These are phyloP conservation scores for Harringtonia lauricola DNA, from an alignment of 2,329 filamentous ascomycete genomes.

Conservation along the genomic window DNA sequence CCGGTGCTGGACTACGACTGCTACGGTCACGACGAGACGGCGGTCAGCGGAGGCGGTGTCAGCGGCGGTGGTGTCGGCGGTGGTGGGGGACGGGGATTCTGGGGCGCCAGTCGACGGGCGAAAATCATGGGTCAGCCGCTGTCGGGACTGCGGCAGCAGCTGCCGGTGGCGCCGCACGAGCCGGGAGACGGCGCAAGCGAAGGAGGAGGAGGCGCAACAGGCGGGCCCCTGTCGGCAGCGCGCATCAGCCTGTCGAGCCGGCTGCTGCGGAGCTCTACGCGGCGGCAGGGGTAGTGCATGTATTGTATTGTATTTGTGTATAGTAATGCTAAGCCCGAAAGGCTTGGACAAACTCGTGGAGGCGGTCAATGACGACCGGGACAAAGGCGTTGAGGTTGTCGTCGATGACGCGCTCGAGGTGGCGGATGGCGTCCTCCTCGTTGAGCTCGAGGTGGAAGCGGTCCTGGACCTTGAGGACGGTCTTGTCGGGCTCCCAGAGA, in stretches of 20 bases:
- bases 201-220: too few species aligned
- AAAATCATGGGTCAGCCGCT: not conserved
- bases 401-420: slow-evolving; percentile 83
- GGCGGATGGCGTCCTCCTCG: slow-evolving; percentile 83
- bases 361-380: slow-evolving; percentile 85
- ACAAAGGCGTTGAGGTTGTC: slow-evolving; percentile 84
- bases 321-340: slow-evolving; percentile 71
- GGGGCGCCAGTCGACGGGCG: slow-evolving; percentile 4
- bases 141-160: slow-evolving; percentile 1
- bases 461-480: slow-evolving; percentile 89
- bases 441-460: slow-evolving; percentile 83
- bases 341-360: slow-evolving; percentile 89
- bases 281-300: not conserved
- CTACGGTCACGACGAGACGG: too few species aligned
- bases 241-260: slow-evolving; percentile 38
- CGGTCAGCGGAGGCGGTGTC: too few species aligned
- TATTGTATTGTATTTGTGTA: too few species aligned
- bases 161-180: not conserved
- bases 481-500: slow-evolving; percentile 82
- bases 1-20: not conserved
- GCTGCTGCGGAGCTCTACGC: slow-evolving; percentile 17
- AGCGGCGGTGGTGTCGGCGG: too few species aligned
- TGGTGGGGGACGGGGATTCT: slow-evolving; percentile 6
- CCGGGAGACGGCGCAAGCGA: slow-evolving; percentile 12
- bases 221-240: slow-evolving; percentile 27